Evolutionary conservation across 306 rosid species (phyloP).

Genomic region (Mucuna pruriens): DNA sequence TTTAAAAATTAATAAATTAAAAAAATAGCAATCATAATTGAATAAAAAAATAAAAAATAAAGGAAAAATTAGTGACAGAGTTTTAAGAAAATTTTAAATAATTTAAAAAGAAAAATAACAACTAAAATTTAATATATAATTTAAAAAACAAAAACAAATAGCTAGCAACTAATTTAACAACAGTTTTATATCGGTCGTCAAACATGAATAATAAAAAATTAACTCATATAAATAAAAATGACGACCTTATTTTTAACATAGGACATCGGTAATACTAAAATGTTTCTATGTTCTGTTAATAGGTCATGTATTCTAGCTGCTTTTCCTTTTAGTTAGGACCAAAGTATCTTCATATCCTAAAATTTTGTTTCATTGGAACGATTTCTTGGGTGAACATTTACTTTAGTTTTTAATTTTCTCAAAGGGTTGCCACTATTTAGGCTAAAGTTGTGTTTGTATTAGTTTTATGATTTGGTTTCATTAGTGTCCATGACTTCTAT

Average conservation of each 20-base stretch:
- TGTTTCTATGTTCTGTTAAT: conserved; percentile 33
- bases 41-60: too few species aligned
- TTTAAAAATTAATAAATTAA: too few species aligned
- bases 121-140: too few species aligned
- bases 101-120: too few species aligned
- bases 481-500: not conserved
- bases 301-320: conserved; percentile 11
- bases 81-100: too few species aligned
- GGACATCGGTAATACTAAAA: conserved; percentile 79
- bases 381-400: conserved; percentile 11
- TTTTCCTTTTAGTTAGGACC: conserved; percentile 9
- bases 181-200: too few species aligned
- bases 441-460: not conserved
- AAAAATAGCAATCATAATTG: too few species aligned
- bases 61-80: too few species aligned
- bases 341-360: not conserved
- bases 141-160: too few species aligned
- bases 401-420: conserved; percentile 12
- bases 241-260: conserved; percentile 84
- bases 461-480: not conserved
- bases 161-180: too few species aligned
- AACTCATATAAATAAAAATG: too few species aligned
- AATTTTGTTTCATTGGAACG: conserved; percentile 30
- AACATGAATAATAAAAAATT: too few species aligned
- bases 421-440: not conserved